Evolutionary conservation across 768 basidiomycete species (phyloP).

Genomic region (Leccinum ochraceum): DNA sequence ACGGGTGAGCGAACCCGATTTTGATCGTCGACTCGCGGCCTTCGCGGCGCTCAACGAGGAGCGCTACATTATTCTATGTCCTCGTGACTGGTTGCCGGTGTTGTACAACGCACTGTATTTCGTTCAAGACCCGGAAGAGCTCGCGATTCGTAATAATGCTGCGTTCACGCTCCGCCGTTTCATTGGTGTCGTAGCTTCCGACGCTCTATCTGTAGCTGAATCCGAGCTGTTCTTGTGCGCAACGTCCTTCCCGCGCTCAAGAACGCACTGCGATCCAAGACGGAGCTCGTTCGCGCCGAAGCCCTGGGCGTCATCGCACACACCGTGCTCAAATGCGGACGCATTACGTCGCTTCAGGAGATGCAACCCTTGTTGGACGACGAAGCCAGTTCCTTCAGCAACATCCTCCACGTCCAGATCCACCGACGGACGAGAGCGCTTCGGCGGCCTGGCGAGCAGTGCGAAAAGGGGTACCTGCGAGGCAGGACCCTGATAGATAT

Average conservation of each 20-base stretch:
- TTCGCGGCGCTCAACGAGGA: constrained; percentile 76
- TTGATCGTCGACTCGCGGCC: constrained; percentile 78
- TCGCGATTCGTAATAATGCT: constrained; percentile 83
- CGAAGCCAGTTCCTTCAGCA: constrained; percentile 97
- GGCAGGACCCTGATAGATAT: constrained; percentile 75
- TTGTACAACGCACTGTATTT: constrained; percentile 82
- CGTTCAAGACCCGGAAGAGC: constrained; percentile 87
- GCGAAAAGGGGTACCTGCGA: constrained; percentile 62
- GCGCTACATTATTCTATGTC: constrained; percentile 48
- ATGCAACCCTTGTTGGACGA: constrained; percentile 84
- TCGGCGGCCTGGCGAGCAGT: constrained; percentile 78
- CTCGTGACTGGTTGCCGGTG: constrained; percentile 75
- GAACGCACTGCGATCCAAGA: constrained; percentile 74
- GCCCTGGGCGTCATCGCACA: constrained; percentile 76
- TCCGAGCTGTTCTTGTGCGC: constrained; percentile 59
- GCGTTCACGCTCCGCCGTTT: constrained; percentile 76
- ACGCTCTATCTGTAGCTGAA: constrained; percentile 37
- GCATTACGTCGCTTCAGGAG: constrained; percentile 65
- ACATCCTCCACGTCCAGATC: constrained; percentile 90
- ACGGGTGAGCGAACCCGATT: constrained; percentile 90
- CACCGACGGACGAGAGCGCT: constrained; percentile 88
- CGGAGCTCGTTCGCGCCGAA: constrained; percentile 86
- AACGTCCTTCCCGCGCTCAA: constrained; percentile 78
- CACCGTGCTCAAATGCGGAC: constrained; percentile 64
- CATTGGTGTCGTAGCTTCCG: constrained; percentile 53